Conservation (phyloP, 441 rosid species). For the Eutrema salsugineum region DNA sequence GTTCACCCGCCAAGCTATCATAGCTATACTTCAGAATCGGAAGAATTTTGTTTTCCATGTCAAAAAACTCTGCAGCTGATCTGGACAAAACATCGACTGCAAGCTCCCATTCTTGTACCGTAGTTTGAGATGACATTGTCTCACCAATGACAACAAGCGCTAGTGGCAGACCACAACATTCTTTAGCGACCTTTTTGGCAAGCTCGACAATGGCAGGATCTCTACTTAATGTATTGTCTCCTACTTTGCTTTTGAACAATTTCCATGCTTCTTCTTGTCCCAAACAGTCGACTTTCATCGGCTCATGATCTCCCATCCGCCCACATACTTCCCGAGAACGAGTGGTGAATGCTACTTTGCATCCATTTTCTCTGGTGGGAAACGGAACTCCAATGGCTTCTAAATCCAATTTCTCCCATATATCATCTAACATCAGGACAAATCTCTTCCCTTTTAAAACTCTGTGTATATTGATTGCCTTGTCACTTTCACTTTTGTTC, state of each 20-base stretch:
- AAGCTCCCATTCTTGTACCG: too few relatives aligned
- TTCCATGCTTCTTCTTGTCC: slow-evolving; percentile 1
- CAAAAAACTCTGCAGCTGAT: too few relatives aligned
- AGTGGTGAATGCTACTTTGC: too few relatives aligned
- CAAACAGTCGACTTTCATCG: too few relatives aligned
- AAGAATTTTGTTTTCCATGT: too few relatives aligned
- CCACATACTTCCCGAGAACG: too few relatives aligned
- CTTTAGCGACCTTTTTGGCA: neutral
- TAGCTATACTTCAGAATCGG: too few relatives aligned
- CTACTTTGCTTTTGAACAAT: slow-evolving; percentile 8
- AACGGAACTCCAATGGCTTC: slow-evolving; percentile 10
- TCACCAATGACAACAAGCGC: too few relatives aligned
- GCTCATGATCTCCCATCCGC: too few relatives aligned
- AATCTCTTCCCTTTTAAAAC: neutral
- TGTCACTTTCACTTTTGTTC: neutral
- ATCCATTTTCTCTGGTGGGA: neutral
- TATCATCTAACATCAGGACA: neutral
- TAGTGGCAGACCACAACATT: slow-evolving; percentile 14
- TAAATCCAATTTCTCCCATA: slow-evolving; percentile 8
- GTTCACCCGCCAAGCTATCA: too few relatives aligned
- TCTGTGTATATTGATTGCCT: fast-evolving
- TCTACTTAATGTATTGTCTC: neutral
- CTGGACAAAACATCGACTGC: too few relatives aligned
- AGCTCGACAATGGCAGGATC: neutral
- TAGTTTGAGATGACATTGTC: too few relatives aligned